These are phyloP conservation scores for Uromyces viciae-fabae DNA, from an alignment of 1,284 basidiomycete genomes.

Conservation along the genomic window DNA sequence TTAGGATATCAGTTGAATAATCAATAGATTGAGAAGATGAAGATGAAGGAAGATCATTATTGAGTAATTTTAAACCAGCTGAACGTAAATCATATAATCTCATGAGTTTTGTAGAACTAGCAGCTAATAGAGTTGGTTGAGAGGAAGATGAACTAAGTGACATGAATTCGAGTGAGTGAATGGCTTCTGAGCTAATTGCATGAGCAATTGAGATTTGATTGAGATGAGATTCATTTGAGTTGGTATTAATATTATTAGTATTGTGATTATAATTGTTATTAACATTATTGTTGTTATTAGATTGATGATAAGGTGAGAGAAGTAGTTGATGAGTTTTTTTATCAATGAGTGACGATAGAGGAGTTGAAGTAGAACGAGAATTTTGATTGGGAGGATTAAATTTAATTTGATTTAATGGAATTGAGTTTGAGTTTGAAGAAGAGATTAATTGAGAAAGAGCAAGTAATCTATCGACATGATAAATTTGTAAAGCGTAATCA, in stretches of 20 bases:
- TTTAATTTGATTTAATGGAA: background rate
- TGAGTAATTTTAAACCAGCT: background rate
- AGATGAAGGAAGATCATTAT: background rate
- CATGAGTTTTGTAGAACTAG: conserved; percentile 29
- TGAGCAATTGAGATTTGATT: conserved; percentile 6
- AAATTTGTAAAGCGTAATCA: conserved; percentile 27
- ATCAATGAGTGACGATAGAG: background rate
- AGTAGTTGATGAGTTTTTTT: background rate
- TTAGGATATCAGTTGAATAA: background rate
- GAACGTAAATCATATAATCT: conserved; percentile 30
- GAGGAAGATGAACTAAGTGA: background rate
- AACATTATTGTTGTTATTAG: too few relatives aligned
- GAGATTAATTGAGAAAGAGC: conserved; percentile 11
- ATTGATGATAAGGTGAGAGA: background rate
- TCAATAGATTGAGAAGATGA: background rate
- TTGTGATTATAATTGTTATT: too few relatives aligned
- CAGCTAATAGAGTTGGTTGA: conserved; percentile 7
- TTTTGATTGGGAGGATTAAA: background rate
- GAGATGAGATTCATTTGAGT: background rate
- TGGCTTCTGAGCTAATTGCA: conserved; percentile 16
- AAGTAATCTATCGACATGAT: conserved; percentile 10
- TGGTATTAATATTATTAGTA: too few relatives aligned
- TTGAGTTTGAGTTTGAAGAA: background rate
- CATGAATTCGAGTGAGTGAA: conserved; percentile 29
- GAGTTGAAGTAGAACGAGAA: background rate